Evolutionary conservation across 257 asterid genomes (phyloP).

Genomic region (Cinchona pubescens): DNA sequence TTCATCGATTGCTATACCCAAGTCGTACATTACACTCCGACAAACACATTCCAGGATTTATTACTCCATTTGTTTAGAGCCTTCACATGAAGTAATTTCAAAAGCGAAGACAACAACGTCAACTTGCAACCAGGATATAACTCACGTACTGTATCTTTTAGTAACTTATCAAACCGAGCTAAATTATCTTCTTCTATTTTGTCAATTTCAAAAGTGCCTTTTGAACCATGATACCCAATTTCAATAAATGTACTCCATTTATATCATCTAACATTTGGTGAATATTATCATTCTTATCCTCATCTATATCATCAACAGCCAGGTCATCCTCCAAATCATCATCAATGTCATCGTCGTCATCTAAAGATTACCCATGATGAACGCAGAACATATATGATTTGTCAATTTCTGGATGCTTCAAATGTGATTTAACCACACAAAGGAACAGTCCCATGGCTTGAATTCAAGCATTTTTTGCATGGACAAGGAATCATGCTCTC

Average conservation of each 20-base stretch:
- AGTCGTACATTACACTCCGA: too few species aligned
- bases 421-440: neutral
- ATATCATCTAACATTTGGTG: neutral
- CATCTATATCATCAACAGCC: neutral
- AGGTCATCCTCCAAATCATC: too few species aligned
- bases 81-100: too few species aligned
- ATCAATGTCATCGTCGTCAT: neutral
- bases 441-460: neutral
- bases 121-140: neutral
- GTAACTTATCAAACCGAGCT: neutral
- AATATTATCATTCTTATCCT: neutral
- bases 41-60: too few species aligned
- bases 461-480: neutral
- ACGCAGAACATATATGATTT: neutral
- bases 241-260: neutral
- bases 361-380: neutral
- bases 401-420: neutral
- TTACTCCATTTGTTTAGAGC: too few species aligned
- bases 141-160: neutral
- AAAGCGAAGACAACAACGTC: too few species aligned
- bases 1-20: too few species aligned
- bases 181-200: neutral
- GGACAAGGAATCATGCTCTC: neutral
- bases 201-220: neutral
- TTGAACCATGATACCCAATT: neutral